phyloP scores from a whole-genome alignment of 2,329 filamentous ascomycete species.

The Incumbomyces delicatus region DNA sequence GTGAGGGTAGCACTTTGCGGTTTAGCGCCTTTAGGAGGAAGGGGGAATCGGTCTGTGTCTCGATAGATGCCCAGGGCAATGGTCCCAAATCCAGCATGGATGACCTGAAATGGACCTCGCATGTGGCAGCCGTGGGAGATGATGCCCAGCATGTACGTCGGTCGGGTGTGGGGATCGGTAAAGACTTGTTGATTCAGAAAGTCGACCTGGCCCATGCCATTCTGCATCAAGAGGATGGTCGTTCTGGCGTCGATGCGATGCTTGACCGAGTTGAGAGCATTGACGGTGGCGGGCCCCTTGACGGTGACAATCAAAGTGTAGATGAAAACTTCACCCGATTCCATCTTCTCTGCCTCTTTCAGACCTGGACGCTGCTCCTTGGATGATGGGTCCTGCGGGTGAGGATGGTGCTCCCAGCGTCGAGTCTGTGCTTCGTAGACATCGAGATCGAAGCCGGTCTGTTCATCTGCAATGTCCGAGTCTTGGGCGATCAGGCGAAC shows the following conservation, averaged over 20 bases:
- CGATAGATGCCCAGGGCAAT: slow-evolving; percentile 46
- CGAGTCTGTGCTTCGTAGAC: slow-evolving; percentile 15
- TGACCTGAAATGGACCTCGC: slow-evolving; percentile 41
- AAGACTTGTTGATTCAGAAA: slow-evolving; percentile 64
- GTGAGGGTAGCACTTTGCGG: slow-evolving; percentile 12
- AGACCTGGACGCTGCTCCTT: slow-evolving; percentile 9
- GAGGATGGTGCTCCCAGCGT: slow-evolving; percentile 18
- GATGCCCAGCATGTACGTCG: slow-evolving; percentile 66
- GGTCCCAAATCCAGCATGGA: slow-evolving; percentile 51
- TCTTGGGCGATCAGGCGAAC: slow-evolving; percentile 27
- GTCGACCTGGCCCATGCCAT: slow-evolving; percentile 77
- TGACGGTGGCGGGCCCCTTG: slow-evolving; percentile 61
- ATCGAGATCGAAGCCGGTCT: slow-evolving; percentile 36
- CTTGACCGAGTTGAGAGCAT: slow-evolving; percentile 55
- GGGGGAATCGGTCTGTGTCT: slow-evolving; percentile 24
- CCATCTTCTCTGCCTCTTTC: slow-evolving; percentile 10
- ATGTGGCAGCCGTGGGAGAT: slow-evolving; percentile 49
- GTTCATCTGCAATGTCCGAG: slow-evolving; percentile 33
- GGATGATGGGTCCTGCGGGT: slow-evolving; percentile 5
- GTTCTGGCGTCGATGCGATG: slow-evolving; percentile 58
- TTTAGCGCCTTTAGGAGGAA: slow-evolving; percentile 11
- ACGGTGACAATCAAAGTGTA: slow-evolving; percentile 67
- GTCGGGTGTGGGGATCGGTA: slow-evolving; percentile 52
- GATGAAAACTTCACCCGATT: slow-evolving; percentile 44
- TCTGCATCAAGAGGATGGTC: slow-evolving; percentile 66